phyloP scores from a whole-genome alignment of 208 protist genomes.

The Acanthamoeba healyi region DNA sequence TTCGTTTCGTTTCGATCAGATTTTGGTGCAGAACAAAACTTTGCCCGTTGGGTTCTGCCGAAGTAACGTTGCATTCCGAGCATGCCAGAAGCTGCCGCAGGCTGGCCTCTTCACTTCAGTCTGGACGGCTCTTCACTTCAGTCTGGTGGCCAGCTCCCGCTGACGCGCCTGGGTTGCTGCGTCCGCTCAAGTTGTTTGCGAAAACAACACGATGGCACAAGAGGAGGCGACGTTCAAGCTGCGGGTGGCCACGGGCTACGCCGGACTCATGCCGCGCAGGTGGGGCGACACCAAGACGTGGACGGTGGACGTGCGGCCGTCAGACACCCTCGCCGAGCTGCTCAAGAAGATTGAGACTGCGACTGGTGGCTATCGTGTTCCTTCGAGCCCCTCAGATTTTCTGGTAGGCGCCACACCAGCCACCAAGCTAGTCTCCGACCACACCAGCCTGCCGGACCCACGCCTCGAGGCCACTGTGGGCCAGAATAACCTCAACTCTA shows the following conservation, averaged over 20 bases:
- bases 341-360: neutral
- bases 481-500: slow-evolving; percentile 4
- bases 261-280: neutral
- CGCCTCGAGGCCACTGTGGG: neutral
- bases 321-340: neutral
- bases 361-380: neutral
- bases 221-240: neutral
- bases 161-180: too few species aligned
- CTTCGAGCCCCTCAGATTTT: neutral
- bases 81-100: too few species aligned
- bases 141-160: too few species aligned
- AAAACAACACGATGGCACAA: neutral
- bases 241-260: neutral
- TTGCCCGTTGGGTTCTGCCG: too few species aligned
- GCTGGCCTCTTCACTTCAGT: too few species aligned
- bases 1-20: too few species aligned
- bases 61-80: too few species aligned
- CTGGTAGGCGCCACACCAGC: neutral
- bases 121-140: too few species aligned
- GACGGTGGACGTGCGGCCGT: neutral
- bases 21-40: too few species aligned
- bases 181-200: too few species aligned
- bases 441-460: neutral
- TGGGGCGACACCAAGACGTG: slow-evolving; percentile 29
- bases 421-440: neutral